Evolutionary conservation across 1,139 yeast genomes (phyloP), one percentile per base, ranked within the genome.

Genomic region (Sugiyamaella grinbergsii): DNA sequence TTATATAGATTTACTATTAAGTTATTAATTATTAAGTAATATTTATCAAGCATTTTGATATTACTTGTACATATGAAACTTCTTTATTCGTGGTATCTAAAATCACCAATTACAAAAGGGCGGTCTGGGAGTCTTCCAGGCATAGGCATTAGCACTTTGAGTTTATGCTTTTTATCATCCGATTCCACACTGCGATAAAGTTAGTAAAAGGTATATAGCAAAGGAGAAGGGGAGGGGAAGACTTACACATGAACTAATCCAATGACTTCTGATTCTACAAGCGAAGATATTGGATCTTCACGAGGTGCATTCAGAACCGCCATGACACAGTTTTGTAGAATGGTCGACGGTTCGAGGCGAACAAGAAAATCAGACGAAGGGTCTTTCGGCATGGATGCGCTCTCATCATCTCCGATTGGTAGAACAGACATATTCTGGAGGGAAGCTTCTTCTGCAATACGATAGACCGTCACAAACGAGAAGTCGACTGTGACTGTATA

Each of bases 41-140:
- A n/a, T n/a, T n/a, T n/a, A n/a, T n/a, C n/a, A n/a, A n/a, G n/a
- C n/a, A n/a, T n/a, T n/a, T n/a, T n/a, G n/a, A n/a, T n/a, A n/a
- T n/a, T n/a, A n/a, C n/a, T n/a, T n/a, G n/a, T n/a, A n/a, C n/a
- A n/a, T n/a, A n/a, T n/a, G n/a, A n/a, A n/a, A n/a, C n/a, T n/a
- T n/a, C n/a, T n/a, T 64, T 71, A 85, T 67, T 87, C 95, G 40
- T 81, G 76, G 63, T 84, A 87, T 57, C 90, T 79, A 61, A 78
- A 81, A 42, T 80, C 78, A 1, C 95, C 90, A 41, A 86, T 67
- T 1, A 87, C 64, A 62, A 84, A 72, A 1, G 84, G 82, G 54
- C 80, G 77, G n/a, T 76, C 71, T 0, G 98, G 98, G 34, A 90
- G 72, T 39, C 83, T 77, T 0, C 96, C 95, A 1, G 96, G 96